Base-by-base conservation (phyloP, 2,329 filamentous ascomycete genomes). In the Ophiocordyceps polyrhachis-furcata region DNA sequence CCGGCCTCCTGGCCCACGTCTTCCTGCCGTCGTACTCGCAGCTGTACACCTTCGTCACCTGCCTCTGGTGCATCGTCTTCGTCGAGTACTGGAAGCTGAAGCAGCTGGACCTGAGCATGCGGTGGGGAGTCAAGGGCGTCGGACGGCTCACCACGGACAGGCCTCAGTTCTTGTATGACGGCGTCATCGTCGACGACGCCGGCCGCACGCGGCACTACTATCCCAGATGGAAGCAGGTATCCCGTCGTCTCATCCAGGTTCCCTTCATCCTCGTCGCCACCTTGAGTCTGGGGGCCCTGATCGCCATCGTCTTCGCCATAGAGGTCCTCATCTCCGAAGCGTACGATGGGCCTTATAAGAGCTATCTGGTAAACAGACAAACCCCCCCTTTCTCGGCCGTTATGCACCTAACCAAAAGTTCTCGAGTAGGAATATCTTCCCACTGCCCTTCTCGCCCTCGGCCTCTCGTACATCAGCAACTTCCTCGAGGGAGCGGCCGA, bases 1-100 rank as follows among this genome's bases (percentile, higher is more conserved):
- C 82, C 25, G 83, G 83, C 1, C 59, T 80, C n/a, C 58, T 75
- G 1, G 73, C 78, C 14, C 87, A 81, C 79, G 59, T 77, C 2
- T 70, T 82, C 47, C 63, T 84, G 0, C 76, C 81, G 11, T 70
- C 75, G 25, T 87, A 83, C 62, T 87, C 83, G 0, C 68, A 79
- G 14, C 59, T 76, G 17, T 87, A 84, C 53, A 81, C 76, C 5
- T 63, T 81, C 5, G 62, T 78, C 20, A 82, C 76, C 46, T 73
- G 75, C 28, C 59, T 85, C 7, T 85, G 81, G 74, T 80, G 79
- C 52, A 75, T 80, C 8, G 66, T 83, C 4, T 87, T 87, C 50
- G 71, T 85, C 13, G 83, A 88, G 55, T 86, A 78, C 58, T 88
- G 83, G 83, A 86, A 83, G 60, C 74, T 84, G 42, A 76, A 80